Evolutionary conservation across 352 stramenopile species (phyloP), one percentile per base, ranked within the genome.

Genomic region (Albugo candida): DNA sequence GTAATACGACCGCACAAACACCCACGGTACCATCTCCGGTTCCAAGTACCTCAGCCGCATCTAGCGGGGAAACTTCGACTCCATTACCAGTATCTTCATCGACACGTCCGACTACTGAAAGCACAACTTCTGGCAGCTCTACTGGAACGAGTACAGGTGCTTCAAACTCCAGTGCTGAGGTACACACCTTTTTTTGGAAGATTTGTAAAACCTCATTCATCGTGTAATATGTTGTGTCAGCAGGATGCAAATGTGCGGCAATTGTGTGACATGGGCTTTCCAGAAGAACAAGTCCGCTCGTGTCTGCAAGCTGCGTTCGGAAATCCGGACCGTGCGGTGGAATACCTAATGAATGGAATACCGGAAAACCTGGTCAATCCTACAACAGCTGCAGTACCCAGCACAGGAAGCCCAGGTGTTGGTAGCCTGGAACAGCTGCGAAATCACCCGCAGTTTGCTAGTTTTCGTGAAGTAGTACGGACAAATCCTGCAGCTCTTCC

Each of bases 281-380:
- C 79, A 2, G 74, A 92, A 49, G 77, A 91, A 46, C 74, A 94
- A 48, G 75, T 83, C 19, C 73, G 72, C 31, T 64, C 60, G 18
- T 80, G 80, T 1, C 56, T 93, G 21, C 64, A 72, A 37, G 80
- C 80, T 1, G 81, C 81, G 6, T 93, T 87, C 53, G 85, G 86
- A 64, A 88, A 94, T 69, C 52, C 72, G 2, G 71, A 91, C 38
- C 77, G 81, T 18, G 81, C 80, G 0, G 76, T 92, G 24, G 75
- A 94, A 56, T 93, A 93, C 52, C 48, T 93, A 49, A 91, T 92
- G 78, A 88, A 80, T 36, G 72, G 78, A 27, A 89, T 92, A 41
- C 76, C 80, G 16, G 64, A 83, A 36, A 64, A 74, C 24, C 54
- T 58, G 31, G 36, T 51, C 6, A 53, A 68, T 35, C 34, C 56